Evolutionary conservation across 2,329 filamentous ascomycete species (phyloP), one percentile per base, ranked within the genome.

Genomic region (Venturia effusa): DNA sequence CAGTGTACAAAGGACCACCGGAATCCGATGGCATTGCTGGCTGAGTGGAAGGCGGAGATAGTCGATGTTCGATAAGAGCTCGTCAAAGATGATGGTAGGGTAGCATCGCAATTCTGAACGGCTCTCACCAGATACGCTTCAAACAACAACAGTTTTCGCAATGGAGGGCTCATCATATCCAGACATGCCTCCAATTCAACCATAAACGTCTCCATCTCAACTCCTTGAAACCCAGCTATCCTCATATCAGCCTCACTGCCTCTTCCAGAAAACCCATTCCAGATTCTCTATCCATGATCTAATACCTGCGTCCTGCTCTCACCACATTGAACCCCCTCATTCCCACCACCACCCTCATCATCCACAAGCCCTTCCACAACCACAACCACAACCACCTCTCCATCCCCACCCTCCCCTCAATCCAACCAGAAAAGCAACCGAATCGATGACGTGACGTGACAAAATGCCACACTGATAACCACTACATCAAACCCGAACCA

Each of bases 1-100:
- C 19, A 62, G 61, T 63, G n/a, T 63, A 63, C 48, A 57, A 63
- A 22, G 61, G 61, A 27, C 61, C 61, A 41, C 61, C 61, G 7
- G 61, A 54, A 24, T 63, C 61, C 19, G 61, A 63, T 37, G 61
- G 61, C 3, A 40, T 63, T 22, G 51, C 51, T 27, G 61, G 40
- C 3, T 51, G 22, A 43, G 40, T 2, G 6, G 40, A 43, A 39
- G 37, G 11, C 7, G n/a, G 7, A 27, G 22, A 4, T 13, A 22
- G 22, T 4, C 22, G 10, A 4, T 39, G 8, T 4, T 39, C 37
- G 37, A 10, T 2, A 39, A 2, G 37, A 11, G 37, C 37, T 51
- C 8, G 1, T 27, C 8, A 24, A 22, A 24, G 22, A 51, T 6
- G 40, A 19, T 43, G 15, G 7, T 43, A 43, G n/a, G n/a, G n/a